Evolutionary conservation across 331 rosid species (phyloP).

Genomic region (Saraca asoca): DNA sequence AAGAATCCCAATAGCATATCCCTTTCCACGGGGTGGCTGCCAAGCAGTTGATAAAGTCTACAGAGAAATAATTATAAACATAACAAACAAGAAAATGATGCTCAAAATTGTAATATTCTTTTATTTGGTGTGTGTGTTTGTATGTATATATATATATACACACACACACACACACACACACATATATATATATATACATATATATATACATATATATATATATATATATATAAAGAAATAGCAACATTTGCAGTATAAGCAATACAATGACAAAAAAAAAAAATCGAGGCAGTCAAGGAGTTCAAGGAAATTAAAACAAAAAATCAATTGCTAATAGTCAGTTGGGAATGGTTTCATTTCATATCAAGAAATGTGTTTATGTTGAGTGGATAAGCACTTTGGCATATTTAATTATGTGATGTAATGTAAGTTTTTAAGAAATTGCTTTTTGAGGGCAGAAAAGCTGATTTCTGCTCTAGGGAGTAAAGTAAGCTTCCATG

Average conservation of each 20-base stretch:
- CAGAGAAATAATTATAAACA: conserved; percentile 27
- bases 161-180: too few species aligned
- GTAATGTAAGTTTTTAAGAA: background rate
- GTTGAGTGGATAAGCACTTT: background rate
- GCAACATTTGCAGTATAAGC: background rate
- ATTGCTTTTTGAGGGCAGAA: background rate
- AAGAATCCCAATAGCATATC: conserved; percentile 76
- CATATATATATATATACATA: too few species aligned
- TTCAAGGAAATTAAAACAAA: background rate
- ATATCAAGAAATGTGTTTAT: background rate
- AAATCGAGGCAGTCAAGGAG: background rate
- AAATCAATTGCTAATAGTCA: background rate
- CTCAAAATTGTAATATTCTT: conserved; percentile 7
- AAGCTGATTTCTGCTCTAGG: background rate
- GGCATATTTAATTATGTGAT: conserved; percentile 4
- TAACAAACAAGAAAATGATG: background rate
- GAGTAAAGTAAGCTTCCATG: conserved; percentile 2
- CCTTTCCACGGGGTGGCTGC: conserved; percentile 60
- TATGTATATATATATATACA: too few species aligned
- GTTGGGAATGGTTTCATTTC: background rate
- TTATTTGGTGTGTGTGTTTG: too few species aligned
- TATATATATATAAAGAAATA: too few species aligned
- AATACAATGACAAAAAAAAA: conserved; percentile 10
- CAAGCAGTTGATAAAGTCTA: conserved; percentile 76
- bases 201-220: too few species aligned